phyloP scores from a whole-genome alignment of 2,329 filamentous ascomycete genomes.

The Stagonosporopsis rhizophila region DNA sequence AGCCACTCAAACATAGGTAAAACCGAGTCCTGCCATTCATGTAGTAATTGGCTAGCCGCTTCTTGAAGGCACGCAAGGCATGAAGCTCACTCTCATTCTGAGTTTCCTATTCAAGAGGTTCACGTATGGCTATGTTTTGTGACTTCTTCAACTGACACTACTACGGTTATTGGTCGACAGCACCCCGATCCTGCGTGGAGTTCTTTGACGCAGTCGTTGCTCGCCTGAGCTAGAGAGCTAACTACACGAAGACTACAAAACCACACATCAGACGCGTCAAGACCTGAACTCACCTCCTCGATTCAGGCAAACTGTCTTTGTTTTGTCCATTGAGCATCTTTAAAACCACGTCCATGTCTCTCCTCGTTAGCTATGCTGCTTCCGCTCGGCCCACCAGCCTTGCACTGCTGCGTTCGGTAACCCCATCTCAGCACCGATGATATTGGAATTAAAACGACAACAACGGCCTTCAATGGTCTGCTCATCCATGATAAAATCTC shows the following conservation, averaged over 20 bases:
- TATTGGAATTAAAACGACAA: not conserved
- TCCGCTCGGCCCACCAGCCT: conserved; percentile 12
- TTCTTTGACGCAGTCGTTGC: not conserved
- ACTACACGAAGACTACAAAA: not conserved
- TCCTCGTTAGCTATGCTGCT: not conserved
- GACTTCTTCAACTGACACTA: too few species aligned
- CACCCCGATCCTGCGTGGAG: too few species aligned
- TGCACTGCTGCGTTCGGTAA: conserved; percentile 7
- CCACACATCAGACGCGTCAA: conserved; percentile 9
- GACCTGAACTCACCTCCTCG: too few species aligned
- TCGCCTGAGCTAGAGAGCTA: not conserved
- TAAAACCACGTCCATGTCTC: too few species aligned
- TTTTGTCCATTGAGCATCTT: too few species aligned
- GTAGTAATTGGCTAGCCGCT: not conserved
- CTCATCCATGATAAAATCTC: conserved; percentile 10
- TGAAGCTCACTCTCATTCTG: not conserved
- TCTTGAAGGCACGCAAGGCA: not conserved
- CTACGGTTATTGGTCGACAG: too few species aligned
- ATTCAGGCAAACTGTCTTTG: too few species aligned
- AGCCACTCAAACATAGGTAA: too few species aligned
- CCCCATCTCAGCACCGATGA: conserved; percentile 6
- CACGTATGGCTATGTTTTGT: too few species aligned
- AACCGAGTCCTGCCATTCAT: not conserved
- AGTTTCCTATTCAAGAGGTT: too few species aligned
- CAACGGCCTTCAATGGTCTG: conserved; percentile 11